phyloP scores from a whole-genome alignment of 176 grass and related monocot species.

The Olyra latifolia region DNA sequence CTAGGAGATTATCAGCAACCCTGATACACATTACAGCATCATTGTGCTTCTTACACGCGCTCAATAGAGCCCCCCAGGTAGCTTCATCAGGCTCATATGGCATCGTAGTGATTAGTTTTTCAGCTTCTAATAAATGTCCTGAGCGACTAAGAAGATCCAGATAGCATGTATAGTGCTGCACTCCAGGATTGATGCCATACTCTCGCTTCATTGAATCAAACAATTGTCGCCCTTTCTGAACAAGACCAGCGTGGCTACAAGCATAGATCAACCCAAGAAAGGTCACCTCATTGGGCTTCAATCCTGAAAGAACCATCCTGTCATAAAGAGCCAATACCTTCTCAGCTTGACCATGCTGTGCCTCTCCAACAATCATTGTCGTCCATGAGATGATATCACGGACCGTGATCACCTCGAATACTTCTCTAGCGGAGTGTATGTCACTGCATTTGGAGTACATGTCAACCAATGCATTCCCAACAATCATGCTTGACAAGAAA shows the following conservation, averaged over 20 bases:
- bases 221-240: slow-evolving; percentile 71
- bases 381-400: slow-evolving; percentile 80
- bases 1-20: slow-evolving; percentile 64
- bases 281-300: slow-evolving; percentile 84
- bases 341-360: slow-evolving; percentile 64
- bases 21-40: slow-evolving; percentile 59
- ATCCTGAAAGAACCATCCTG: slow-evolving; percentile 59
- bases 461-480: slow-evolving; percentile 75
- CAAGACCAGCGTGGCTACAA: slow-evolving; percentile 86
- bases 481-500: slow-evolving; percentile 53
- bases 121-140: slow-evolving; percentile 72
- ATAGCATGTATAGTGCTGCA: slow-evolving; percentile 89
- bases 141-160: slow-evolving; percentile 89
- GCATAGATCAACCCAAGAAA: slow-evolving; percentile 88
- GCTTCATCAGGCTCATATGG: slow-evolving; percentile 73
- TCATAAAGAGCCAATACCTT: slow-evolving; percentile 58
- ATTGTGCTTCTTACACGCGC: slow-evolving; percentile 80
- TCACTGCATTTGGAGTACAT: slow-evolving; percentile 98
- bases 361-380: slow-evolving; percentile 86
- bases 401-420: slow-evolving; percentile 54
- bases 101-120: slow-evolving; percentile 67
- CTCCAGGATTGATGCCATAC: slow-evolving; percentile 63
- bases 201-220: slow-evolving; percentile 73
- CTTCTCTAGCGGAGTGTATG: slow-evolving; percentile 72
- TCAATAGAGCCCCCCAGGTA: slow-evolving; percentile 69